phyloP scores from a whole-genome alignment of 2,329 filamentous ascomycete genomes.

The Tolypocladium guangdongense region DNA sequence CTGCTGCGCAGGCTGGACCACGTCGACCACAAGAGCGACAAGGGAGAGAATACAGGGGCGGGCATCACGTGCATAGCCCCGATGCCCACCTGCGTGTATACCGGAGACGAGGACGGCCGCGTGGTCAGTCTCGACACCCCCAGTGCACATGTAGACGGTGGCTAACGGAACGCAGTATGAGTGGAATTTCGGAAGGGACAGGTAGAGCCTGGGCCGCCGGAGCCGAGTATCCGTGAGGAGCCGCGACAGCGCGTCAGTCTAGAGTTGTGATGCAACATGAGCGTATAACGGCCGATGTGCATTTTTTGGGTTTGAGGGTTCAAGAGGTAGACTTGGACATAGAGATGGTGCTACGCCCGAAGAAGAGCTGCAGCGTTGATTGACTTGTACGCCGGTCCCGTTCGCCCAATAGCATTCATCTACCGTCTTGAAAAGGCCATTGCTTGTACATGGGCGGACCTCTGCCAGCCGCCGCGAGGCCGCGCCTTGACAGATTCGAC shows the following conservation, averaged over 20 bases:
- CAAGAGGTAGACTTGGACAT: background rate
- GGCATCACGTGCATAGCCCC: constrained; percentile 80
- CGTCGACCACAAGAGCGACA: constrained; percentile 54
- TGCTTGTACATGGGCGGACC: constrained; percentile 3
- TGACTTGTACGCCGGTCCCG: background rate
- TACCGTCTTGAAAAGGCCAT: constrained; percentile 2
- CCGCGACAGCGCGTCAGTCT: background rate
- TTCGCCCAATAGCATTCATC: background rate
- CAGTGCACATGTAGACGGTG: background rate
- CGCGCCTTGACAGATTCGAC: background rate
- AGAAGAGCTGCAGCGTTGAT: background rate
- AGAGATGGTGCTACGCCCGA: background rate
- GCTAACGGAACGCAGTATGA: constrained; percentile 37
- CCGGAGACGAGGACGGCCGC: constrained; percentile 83
- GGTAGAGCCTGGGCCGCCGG: constrained; percentile 30
- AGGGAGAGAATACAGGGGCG: constrained; percentile 45
- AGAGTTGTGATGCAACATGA: background rate
- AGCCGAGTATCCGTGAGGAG: background rate
- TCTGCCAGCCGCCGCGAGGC: background rate
- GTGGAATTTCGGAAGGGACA: constrained; percentile 51
- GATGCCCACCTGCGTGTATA: constrained; percentile 76
- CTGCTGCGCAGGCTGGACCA: constrained; percentile 77
- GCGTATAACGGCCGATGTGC: background rate
- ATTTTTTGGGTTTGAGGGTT: background rate
- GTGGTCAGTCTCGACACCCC: constrained; percentile 46